Base-by-base conservation (phyloP, 768 basidiomycete genomes). In the Fibroporia radiculosa region DNA sequence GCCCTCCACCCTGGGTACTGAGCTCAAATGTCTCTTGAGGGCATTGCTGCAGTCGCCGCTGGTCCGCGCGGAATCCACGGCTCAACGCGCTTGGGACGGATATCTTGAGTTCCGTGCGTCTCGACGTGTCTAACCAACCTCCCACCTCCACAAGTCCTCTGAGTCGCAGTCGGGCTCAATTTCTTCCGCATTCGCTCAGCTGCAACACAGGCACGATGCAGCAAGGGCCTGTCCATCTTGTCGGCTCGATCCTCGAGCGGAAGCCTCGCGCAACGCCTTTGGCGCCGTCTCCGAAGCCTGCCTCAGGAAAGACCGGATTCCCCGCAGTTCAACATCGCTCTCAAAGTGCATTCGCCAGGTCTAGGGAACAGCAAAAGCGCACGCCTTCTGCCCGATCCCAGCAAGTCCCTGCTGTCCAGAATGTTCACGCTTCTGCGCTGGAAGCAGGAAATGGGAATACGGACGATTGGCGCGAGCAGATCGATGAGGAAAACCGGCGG, bases 401-500 rank as follows among this genome's bases (percentile, higher is more conserved):
- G 4, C 45, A 53, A 18, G 54, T 56, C 1, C 59, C 53, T 32
- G 25, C 48, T 19, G 61, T 58, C 10, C 44, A 53, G 40, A 46
- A 56, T 10, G 41, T 56, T 14, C 28, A 47, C 18, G 36, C 18
- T 18, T 11, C 47, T 23, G 39, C 18, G 16, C 29, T 29, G 26
- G 41, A 13, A 6, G 12, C 26, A 20, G 23, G 11, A 28, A 22
- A 18, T 35, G 25, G 38, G 6, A 45, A 44, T 12, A 16, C 47
- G 1, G 57, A 55, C 25, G 53, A 67, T 38, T 80, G 82, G 74
- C 67, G 76, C 44, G 63, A 62, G 8, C 77, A 77, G 53, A 74
- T 81, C 42, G 78, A 75, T 52, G 68, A 69, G 44, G 84, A 90
- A 56, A 93, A 93, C 51, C 69, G 74, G 46, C 61, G 65, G 10